Percentiles rank a stretch among this genome's conserved stretches.
These are phyloP conservation scores for Solanum tacnaense DNA, from an alignment of 257 asterid genomes.

Conservation along the genomic window DNA sequence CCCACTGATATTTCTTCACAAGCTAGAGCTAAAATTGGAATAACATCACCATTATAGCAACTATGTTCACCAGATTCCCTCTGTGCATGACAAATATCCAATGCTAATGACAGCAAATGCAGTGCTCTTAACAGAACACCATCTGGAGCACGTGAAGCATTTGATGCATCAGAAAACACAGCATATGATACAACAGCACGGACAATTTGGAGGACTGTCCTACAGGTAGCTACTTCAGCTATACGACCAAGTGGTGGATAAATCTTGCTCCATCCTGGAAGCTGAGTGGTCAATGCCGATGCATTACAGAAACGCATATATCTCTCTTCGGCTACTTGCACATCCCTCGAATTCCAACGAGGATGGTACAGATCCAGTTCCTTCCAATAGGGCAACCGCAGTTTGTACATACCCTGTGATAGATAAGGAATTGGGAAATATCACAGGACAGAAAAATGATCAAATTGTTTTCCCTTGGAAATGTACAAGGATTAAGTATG, in stretches of 20 bases:
- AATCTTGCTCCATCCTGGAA: slow-evolving; percentile 79
- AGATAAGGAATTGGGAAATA: slow-evolving; percentile 10
- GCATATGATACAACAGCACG: slow-evolving; percentile 77
- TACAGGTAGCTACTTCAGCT: slow-evolving; percentile 81
- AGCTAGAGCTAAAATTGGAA: slow-evolving; percentile 75
- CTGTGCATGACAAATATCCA: slow-evolving; percentile 62
- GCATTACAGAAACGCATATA: slow-evolving; percentile 69
- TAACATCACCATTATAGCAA: slow-evolving; percentile 41
- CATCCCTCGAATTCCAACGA: slow-evolving; percentile 88
- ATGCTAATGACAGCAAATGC: slow-evolving; percentile 83
- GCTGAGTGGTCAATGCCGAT: slow-evolving; percentile 77
- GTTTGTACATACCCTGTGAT: slow-evolving; percentile 81
- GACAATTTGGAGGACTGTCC: slow-evolving; percentile 57
- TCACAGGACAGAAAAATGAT: background rate
- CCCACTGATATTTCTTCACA: slow-evolving; percentile 51
- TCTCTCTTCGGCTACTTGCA: slow-evolving; percentile 91
- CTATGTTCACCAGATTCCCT: slow-evolving; percentile 43
- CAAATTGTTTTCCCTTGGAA: background rate
- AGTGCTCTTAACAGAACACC: slow-evolving; percentile 64
- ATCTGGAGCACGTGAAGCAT: slow-evolving; percentile 73
- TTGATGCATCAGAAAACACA: slow-evolving; percentile 44
- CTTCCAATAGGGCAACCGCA: slow-evolving; percentile 65
- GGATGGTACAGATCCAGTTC: slow-evolving; percentile 95
- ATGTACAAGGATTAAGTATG: background rate
- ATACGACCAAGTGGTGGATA: slow-evolving; percentile 72